These are phyloP conservation scores for Stachybotrys chlorohalonatus DNA, from an alignment of 2,329 filamentous ascomycete species.

Conservation along the genomic window DNA sequence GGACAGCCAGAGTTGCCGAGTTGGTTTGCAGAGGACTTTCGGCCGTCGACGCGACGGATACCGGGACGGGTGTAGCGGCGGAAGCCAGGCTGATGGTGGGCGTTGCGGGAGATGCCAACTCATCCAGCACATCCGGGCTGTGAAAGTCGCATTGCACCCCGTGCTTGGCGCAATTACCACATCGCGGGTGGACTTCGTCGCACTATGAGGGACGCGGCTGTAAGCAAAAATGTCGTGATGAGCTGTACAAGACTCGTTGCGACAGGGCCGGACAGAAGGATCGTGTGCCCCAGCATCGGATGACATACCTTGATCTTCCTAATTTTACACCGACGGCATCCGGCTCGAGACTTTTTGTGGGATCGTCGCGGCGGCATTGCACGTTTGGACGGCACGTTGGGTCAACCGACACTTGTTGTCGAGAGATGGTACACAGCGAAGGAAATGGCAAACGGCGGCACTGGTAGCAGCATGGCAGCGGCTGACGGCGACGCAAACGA, in stretches of 20 bases:
- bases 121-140: constrained; percentile 35
- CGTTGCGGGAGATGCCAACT: constrained; percentile 21
- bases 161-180: constrained; percentile 59
- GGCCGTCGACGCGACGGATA: neutral
- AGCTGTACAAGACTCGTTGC: neutral
- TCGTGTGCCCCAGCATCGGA: constrained; percentile 1
- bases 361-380: constrained; percentile 56
- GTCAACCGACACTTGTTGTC: neutral
- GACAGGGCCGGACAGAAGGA: neutral
- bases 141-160: constrained; percentile 59
- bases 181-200: constrained; percentile 56
- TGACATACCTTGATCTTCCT: constrained; percentile 57
- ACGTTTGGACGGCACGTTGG: neutral
- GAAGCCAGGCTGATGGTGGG: constrained; percentile 12
- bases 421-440: neutral
- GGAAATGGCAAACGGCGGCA: neutral
- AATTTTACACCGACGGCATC: constrained; percentile 56
- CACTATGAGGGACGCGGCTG: constrained; percentile 31
- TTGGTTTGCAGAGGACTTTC: constrained; percentile 14
- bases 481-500: neutral
- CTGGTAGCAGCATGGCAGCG: neutral
- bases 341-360: constrained; percentile 61
- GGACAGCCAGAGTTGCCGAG: constrained; percentile 10
- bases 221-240: constrained; percentile 1
- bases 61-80: constrained; percentile 1